Base-by-base conservation (phyloP, 495 filamentous ascomycete species). In the Neurospora sp. region DNA sequence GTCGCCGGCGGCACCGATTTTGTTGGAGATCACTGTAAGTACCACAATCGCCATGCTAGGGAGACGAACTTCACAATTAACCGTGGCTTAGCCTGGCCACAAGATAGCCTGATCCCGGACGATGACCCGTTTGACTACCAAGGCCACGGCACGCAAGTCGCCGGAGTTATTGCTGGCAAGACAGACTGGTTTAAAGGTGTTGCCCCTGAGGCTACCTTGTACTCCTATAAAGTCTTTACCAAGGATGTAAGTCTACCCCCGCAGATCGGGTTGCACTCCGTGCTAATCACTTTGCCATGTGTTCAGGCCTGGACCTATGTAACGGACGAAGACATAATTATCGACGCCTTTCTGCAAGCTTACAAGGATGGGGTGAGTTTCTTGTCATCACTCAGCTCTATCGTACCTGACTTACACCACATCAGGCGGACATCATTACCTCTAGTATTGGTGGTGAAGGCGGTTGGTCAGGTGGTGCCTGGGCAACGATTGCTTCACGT, bases 131-230 rank as follows among this genome's bases (percentile, higher is more conserved):
- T 81, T 69, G 84, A 86, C 14, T 42, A 6, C 70, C 71, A 77
- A 31, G 82, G 82, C n/a, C 83, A 84, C 71, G 86, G 85, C 16
- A 88, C 85, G 10, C 84, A 85, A 70, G 84, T 84, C 17, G 75
- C 84, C 22, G 84, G 83, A n/a, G 84, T 86, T 40, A 83, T 88
- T 76, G 84, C 83, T 42, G 85, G 81, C 31, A 81, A 86, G 70
- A 76, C 73, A 53, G 78, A 79, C 14, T 76, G 75, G 80, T 79
- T 84, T 70, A 80, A 82, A 16, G 84, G 85, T 10, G 86, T 87
- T 59, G 86, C 85, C 14, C 86, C 86, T 1, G 82, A 84, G 69
- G 84, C 84, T 8, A 86, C 81, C 17, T 72, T 87, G 44, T 81
- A 82, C 35, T 78, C 79, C 9, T 87, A 84, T 73, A 86, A 85